A percentile compares a stretch with the other conserved stretches of the same genome.
These are phyloP conservation scores for Tetrahymena elliotti DNA, from an alignment of 73 alveolate genomes.

Conservation along the genomic window DNA sequence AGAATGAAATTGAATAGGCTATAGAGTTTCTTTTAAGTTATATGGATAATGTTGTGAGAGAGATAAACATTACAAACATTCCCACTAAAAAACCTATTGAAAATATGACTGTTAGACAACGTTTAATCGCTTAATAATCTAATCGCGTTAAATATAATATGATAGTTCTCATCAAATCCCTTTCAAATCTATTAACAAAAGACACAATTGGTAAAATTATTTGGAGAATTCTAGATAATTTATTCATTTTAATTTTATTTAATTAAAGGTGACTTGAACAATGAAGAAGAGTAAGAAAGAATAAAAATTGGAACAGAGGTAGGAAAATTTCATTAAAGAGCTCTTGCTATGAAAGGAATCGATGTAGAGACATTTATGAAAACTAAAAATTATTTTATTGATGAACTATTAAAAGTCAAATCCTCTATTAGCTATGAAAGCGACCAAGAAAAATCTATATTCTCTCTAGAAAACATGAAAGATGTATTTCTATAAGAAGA, in stretches of 20 bases:
- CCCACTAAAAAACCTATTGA: neutral
- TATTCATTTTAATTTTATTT: neutral
- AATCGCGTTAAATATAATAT: neutral
- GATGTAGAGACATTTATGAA: neutral
- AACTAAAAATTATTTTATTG: neutral
- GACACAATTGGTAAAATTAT: neutral
- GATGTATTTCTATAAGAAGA: neutral
- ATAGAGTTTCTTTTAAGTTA: neutral
- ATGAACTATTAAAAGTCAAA: neutral
- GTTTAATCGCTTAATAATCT: neutral
- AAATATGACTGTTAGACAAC: neutral
- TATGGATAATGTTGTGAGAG: neutral
- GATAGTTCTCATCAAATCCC: neutral
- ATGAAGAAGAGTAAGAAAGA: neutral
- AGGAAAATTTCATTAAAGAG: neutral
- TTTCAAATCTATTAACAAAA: neutral
- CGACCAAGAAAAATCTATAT: neutral
- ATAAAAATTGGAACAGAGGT: neutral
- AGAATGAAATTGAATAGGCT: neutral
- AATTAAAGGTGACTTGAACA: neutral
- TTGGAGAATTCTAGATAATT: neutral
- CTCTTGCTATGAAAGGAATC: neutral
- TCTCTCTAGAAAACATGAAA: neutral
- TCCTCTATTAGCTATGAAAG: neutral
- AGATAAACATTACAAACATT: neutral